Evolutionary conservation across 139 green algal species (phyloP), one percentile per base, ranked within the genome.

Genomic region (Chlamydomonas sphaeroides): DNA sequence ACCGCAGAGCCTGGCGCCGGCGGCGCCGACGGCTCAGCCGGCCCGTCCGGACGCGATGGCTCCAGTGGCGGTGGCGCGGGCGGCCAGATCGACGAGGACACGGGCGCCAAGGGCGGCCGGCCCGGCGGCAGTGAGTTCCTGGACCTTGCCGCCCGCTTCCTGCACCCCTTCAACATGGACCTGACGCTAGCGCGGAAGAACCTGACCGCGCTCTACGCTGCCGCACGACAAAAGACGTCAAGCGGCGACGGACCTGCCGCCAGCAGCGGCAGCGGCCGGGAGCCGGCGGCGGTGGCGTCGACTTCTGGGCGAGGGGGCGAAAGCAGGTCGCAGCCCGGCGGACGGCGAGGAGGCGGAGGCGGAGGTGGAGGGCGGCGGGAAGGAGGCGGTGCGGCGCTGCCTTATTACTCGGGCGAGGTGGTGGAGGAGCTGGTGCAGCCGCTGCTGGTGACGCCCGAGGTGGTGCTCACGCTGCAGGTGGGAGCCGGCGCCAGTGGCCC

Each of bases 391-490:
- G 25, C 7, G 35, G 20, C 26, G n/a, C 21, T 30, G 15, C n/a
- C n/a, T n/a, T n/a, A n/a, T n/a, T 56, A 68, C 38, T 5, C 56
- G 3, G 21, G n/a, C 26, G 66, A 80, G 73, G 35, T 85, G 21
- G 5, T 67, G n/a, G 77, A 90, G 56, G 86, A 87, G 67, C 65
- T 85, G 26, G n/a, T 69, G 23, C 78, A 91, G 74, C 79, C 85
- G 74, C 68, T 85, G 68, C 15, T 84, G 32, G 81, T 90, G 3
- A 86, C 76, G 4, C 78, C 82, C 5, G 82, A 90, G 78, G 76
- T 91, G 35, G 79, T 91, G 15, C 84, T 89, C 28, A 88, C 87
- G 39, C 49, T 91, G 68, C 65, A 84, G 77, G 77, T 84, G 36
- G 14, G 70, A n/a, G n/a, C n/a, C n/a, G n/a, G n/a, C n/a, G n/a